Base-by-base conservation (phyloP, 257 asterid species). In the Solanum chmielewskii region DNA sequence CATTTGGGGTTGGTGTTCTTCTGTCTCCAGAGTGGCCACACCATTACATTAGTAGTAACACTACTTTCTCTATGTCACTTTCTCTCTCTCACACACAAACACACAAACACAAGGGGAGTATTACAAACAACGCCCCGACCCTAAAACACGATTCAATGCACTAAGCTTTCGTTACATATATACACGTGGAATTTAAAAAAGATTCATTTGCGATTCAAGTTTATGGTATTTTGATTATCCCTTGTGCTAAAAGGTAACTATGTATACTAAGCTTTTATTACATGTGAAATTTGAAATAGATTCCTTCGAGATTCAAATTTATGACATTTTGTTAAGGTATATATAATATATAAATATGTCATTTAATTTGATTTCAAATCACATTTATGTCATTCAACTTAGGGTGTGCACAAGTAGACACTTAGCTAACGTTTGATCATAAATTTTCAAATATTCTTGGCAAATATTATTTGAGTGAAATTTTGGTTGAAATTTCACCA, bases 1-100 rank as follows among this genome's bases (percentile, higher is more conserved):
- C 88, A 86, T 73, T 73, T 86, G 84, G 69, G 41, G 84, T 73
- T 60, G 68, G 87, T 60, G 83, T 71, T 75, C 87, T 85, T 47
- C 81, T 41, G 87, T 81, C 69, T 80, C 85, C 85, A 80, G 85
- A 80, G 85, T 80, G 85, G 85, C 85, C 44, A 47, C 85, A 47
- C 85, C 68, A 49, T 81, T 49, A 81, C 45, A 81, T 81, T 81
- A 49, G 45, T 81, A 49, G 45, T 49, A 81, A 29, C 64, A 49
- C 81, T 85, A 64, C 78, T 71, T 85, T 85, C 60, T 85, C 33
- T 70, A 15, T 70, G 70, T 47, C 62, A 44, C 83, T 85, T 33
- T 69, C 81, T 68, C 87, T 85, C 82, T 9, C 87, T 0, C 76
- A 21, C 83, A 80, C 42, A 59, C 64, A 56, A 49, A 3, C 80